Conservation (phyloP, 1,284 basidiomycete species). For the Meira nashicola region DNA sequence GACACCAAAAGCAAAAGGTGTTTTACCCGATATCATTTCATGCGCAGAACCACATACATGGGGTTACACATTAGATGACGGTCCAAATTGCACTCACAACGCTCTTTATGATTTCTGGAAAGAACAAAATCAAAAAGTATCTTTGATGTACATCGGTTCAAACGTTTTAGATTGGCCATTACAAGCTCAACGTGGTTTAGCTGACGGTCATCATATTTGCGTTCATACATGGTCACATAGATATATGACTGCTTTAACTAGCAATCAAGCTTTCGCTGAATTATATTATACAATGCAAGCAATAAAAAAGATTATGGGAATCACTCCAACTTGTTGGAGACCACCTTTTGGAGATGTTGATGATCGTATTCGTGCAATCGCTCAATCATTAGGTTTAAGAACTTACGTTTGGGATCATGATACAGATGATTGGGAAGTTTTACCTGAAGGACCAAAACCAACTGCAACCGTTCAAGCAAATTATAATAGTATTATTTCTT, state of each 20-base stretch:
- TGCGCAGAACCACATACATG: constrained; percentile 56
- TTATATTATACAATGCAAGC: constrained; percentile 58
- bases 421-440: background rate
- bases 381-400: constrained; percentile 55
- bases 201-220: constrained; percentile 25
- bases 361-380: constrained; percentile 57
- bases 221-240: constrained; percentile 32
- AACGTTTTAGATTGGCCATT: constrained; percentile 21
- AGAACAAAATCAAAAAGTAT: constrained; percentile 23
- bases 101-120: constrained; percentile 26
- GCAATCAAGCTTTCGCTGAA: constrained; percentile 56
- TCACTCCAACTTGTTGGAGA: constrained; percentile 56
- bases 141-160: constrained; percentile 34
- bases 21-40: constrained; percentile 53
- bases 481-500: background rate
- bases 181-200: constrained; percentile 23
- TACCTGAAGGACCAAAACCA: background rate
- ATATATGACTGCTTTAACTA: constrained; percentile 23
- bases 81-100: constrained; percentile 41
- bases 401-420: constrained; percentile 54
- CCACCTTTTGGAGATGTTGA: constrained; percentile 57
- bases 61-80: constrained; percentile 43
- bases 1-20: constrained; percentile 54
- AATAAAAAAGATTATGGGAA: constrained; percentile 56
- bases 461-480: background rate